phyloP scores from a whole-genome alignment of 257 asterid genomes.

The Nicotiana sylvestris region DNA sequence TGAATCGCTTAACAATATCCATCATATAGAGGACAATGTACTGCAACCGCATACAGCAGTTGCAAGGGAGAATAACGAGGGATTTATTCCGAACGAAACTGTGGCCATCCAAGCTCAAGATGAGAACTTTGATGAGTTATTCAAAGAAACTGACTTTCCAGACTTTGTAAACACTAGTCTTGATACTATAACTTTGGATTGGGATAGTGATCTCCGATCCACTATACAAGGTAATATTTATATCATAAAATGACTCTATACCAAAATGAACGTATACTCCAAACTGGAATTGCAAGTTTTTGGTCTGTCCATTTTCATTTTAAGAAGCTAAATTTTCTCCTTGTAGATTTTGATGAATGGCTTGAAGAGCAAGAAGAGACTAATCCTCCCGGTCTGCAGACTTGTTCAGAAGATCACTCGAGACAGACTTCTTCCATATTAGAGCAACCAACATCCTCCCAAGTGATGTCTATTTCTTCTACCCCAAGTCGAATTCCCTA shows the following conservation, averaged over 20 bases:
- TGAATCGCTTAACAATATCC: not conserved
- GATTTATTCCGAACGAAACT: not conserved
- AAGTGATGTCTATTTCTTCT: conserved; percentile 8
- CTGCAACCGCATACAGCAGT: not conserved
- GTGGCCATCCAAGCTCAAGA: not conserved
- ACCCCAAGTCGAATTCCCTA: conserved; percentile 12
- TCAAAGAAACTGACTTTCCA: not conserved
- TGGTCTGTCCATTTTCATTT: not conserved
- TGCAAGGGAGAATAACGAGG: not conserved
- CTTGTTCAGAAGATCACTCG: not conserved
- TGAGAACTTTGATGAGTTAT: not conserved
- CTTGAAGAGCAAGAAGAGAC: conserved; percentile 2
- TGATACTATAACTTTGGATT: not conserved
- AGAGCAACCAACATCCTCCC: not conserved
- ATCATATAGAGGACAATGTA: not conserved
- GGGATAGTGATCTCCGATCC: not conserved
- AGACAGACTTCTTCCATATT: not conserved
- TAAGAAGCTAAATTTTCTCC: not conserved
- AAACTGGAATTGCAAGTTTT: not conserved
- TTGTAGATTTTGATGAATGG: conserved; percentile 9
- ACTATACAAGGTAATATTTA: conserved; percentile 5
- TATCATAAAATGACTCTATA: not conserved
- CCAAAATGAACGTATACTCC: not conserved
- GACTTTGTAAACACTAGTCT: not conserved
- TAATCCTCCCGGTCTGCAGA: not conserved